These are phyloP conservation scores for Herpomyces periplanetae DNA, from an alignment of 2,329 filamentous ascomycete species.

Conservation along the genomic window DNA sequence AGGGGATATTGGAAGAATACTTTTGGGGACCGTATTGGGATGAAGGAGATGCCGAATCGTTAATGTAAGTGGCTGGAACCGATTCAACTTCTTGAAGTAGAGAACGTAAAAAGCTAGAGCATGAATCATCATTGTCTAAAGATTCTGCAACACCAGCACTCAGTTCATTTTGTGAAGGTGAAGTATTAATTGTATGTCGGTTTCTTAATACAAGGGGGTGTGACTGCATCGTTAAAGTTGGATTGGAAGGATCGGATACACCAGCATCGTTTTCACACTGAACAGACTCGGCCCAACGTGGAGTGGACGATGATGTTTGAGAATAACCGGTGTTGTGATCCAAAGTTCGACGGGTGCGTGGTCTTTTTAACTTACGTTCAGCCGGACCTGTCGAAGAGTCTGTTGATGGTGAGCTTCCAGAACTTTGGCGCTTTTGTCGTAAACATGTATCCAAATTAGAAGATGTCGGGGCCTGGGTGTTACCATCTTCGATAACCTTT, in stretches of 20 bases:
- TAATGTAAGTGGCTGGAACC: slow-evolving; percentile 7
- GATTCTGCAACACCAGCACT: not conserved
- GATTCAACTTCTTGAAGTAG: slow-evolving; percentile 54
- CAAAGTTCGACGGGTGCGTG: slow-evolving; percentile 28
- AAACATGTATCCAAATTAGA: too few species aligned
- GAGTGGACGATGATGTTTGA: slow-evolving; percentile 1
- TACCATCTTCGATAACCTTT: slow-evolving; percentile 7
- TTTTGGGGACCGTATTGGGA: slow-evolving; percentile 3
- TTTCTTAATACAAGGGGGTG: slow-evolving; percentile 3
- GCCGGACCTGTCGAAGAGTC: slow-evolving; percentile 19
- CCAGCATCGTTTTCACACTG: slow-evolving; percentile 2
- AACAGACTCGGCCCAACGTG: slow-evolving; percentile 10
- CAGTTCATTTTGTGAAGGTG: slow-evolving; percentile 4
- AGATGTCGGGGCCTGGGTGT: too few species aligned
- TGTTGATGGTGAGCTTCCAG: slow-evolving; percentile 25
- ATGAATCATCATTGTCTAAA: slow-evolving; percentile 9
- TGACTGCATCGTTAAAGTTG: slow-evolving; percentile 6
- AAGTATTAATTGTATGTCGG: slow-evolving; percentile 6
- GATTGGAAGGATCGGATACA: slow-evolving; percentile 6
- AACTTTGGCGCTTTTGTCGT: slow-evolving; percentile 35
- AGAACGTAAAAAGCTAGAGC: slow-evolving; percentile 47
- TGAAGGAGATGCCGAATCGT: slow-evolving; percentile 6
- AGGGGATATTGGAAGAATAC: slow-evolving; percentile 1
- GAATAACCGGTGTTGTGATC: slow-evolving; percentile 11
- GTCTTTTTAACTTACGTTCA: slow-evolving; percentile 51